These are phyloP conservation scores for Tilletia caries DNA, from an alignment of 1,284 basidiomycete species.

Conservation along the genomic window DNA sequence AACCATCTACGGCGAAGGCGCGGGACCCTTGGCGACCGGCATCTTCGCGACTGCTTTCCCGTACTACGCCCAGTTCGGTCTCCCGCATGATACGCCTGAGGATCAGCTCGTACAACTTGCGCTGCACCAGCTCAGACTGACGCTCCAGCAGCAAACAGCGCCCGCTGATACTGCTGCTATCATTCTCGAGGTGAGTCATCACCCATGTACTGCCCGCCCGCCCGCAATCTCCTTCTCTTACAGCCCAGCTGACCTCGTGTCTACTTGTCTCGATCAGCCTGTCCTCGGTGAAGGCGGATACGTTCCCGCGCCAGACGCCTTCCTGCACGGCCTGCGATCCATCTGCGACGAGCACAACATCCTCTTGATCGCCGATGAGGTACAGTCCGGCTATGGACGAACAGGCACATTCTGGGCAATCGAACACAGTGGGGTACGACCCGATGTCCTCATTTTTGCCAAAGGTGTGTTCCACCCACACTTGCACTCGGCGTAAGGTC, in stretches of 20 bases:
- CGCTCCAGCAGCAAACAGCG: conserved; percentile 68
- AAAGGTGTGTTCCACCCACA: conserved; percentile 63
- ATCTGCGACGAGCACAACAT: conserved; percentile 85
- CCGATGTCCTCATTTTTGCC: conserved; percentile 84
- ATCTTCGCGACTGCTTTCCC: conserved; percentile 80
- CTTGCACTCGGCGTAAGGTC: too few relatives aligned
- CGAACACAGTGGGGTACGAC: conserved; percentile 67
- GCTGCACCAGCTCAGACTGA: conserved; percentile 76
- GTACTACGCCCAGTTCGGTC: conserved; percentile 83
- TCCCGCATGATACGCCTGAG: conserved; percentile 64
- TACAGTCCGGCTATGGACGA: conserved; percentile 80
- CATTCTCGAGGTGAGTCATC: conserved; percentile 61
- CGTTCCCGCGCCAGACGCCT: conserved; percentile 78
- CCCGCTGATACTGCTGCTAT: conserved; percentile 86
- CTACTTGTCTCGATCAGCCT: conserved; percentile 59
- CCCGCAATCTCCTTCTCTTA: too few relatives aligned
- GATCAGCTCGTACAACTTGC: conserved; percentile 68
- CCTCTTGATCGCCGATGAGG: conserved; percentile 55
- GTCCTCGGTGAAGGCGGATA: conserved; percentile 91
- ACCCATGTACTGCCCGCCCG: too few relatives aligned
- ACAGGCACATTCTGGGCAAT: conserved; percentile 82
- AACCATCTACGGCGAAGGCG: conserved; percentile 78
- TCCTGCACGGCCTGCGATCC: conserved; percentile 72
- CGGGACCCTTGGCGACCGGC: conserved; percentile 79
- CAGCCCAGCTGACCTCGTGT: not conserved